phyloP scores from a whole-genome alignment of 2,329 filamentous ascomycete genomes.

The Cadophora gregata region DNA sequence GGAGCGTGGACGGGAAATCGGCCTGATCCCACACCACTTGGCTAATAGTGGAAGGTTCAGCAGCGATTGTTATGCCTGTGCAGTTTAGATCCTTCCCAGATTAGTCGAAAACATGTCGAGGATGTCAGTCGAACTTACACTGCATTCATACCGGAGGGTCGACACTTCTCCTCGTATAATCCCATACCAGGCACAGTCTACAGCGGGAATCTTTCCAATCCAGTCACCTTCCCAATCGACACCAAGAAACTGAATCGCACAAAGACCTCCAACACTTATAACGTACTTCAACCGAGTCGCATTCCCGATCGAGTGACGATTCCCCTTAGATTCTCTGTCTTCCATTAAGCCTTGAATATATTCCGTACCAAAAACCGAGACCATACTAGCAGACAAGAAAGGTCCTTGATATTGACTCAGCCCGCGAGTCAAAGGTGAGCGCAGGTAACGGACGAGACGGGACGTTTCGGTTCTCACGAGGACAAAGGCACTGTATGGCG shows the following conservation, averaged over 20 bases:
- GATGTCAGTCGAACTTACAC: conserved; percentile 16
- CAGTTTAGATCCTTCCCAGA: conserved; percentile 19
- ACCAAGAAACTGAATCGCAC: conserved; percentile 25
- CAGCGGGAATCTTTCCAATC: conserved; percentile 23
- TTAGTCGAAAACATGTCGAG: conserved; percentile 9
- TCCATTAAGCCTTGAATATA: conserved; percentile 19
- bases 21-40: no score
- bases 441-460: conserved; percentile 12
- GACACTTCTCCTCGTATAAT: conserved; percentile 4
- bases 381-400: conserved; percentile 11
- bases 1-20: no score
- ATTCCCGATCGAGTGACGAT: background rate
- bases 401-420: conserved; percentile 18
- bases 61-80: conserved; percentile 4
- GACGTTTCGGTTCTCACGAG: conserved; percentile 20
- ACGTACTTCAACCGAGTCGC: conserved; percentile 6
- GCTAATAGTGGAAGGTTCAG: no score
- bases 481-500: conserved; percentile 20
- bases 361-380: conserved; percentile 22
- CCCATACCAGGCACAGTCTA: conserved; percentile 19
- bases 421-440: background rate
- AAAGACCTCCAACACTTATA: conserved; percentile 20
- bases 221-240: conserved; percentile 22
- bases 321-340: background rate
- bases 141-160: conserved; percentile 9